Evolutionary conservation across 31 red algal genomes (phyloP).

Genomic region (Odonthalia washingtoniensis): DNA sequence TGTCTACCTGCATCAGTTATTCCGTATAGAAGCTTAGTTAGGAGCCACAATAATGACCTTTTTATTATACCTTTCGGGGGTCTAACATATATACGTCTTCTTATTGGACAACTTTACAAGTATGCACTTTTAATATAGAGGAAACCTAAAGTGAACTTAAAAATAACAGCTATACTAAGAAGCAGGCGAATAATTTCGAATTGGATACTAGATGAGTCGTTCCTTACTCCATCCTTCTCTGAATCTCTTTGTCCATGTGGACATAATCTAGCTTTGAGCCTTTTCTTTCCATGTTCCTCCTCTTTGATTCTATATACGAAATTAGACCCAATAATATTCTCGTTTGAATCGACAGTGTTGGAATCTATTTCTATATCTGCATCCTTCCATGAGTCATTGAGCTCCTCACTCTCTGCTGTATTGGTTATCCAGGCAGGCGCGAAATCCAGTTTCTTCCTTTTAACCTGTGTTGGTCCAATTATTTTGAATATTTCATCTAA

Average conservation of each 20-base stretch:
- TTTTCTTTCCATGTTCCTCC: neutral
- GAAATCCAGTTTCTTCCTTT: constrained; percentile 6
- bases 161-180: neutral
- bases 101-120: constrained; percentile 36
- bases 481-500: constrained; percentile 10
- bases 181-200: constrained; percentile 33
- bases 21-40: constrained; percentile 37
- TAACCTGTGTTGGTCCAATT: constrained; percentile 24
- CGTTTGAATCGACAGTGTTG: neutral
- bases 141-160: neutral
- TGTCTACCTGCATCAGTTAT: constrained; percentile 48
- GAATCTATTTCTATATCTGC: neutral
- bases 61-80: constrained; percentile 8
- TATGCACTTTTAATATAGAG: constrained; percentile 29
- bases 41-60: neutral
- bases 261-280: constrained; percentile 34
- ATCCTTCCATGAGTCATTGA: constrained; percentile 16
- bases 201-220: constrained; percentile 3
- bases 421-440: constrained; percentile 21
- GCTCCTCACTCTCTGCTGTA: constrained; percentile 7
- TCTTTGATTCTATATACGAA: constrained; percentile 4
- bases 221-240: constrained; percentile 41
- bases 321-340: constrained; percentile 21
- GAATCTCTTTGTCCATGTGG: constrained; percentile 2
- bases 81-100: constrained; percentile 10